A percentile compares a stretch with the other conserved stretches of the same genome.
phyloP scores from a whole-genome alignment of 148 eudicot species.

The Camellia sinensis region DNA sequence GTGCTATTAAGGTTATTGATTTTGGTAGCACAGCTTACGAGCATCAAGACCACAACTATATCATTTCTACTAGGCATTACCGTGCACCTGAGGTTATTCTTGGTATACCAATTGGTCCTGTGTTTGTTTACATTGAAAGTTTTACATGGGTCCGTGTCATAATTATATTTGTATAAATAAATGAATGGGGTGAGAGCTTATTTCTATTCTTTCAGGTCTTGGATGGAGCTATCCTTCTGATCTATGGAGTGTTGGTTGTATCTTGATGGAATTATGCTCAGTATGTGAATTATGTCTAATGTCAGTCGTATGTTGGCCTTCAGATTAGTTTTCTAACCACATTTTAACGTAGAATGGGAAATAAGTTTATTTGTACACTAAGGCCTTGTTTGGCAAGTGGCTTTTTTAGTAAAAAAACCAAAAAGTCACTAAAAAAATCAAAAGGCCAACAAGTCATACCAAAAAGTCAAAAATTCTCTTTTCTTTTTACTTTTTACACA shows the following conservation, averaged over 20 bases:
- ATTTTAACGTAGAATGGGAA: too few species aligned
- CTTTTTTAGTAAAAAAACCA: too few species aligned
- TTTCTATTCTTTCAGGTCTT: slow-evolving; percentile 32
- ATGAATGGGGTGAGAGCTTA: not conserved
- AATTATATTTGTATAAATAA: not conserved
- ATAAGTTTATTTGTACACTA: too few species aligned
- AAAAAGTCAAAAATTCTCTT: too few species aligned
- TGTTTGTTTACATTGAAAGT: not conserved
- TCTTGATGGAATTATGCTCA: slow-evolving; percentile 61
- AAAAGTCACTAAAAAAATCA: too few species aligned
- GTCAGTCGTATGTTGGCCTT: slow-evolving; percentile 4
- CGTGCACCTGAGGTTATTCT: slow-evolving; percentile 73
- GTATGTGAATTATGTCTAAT: slow-evolving; percentile 25
- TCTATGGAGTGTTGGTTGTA: slow-evolving; percentile 68
- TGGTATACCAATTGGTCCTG: slow-evolving; percentile 28
- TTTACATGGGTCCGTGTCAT: slow-evolving; percentile 1
- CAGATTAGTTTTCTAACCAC: not conserved
- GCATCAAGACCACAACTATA: slow-evolving; percentile 46
- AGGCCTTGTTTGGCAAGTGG: too few species aligned
- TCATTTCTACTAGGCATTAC: slow-evolving; percentile 66
- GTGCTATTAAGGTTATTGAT: slow-evolving; percentile 67
- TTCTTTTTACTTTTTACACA: too few species aligned
- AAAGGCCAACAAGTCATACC: too few species aligned
- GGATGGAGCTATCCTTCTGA: slow-evolving; percentile 74
- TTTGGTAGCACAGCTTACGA: slow-evolving; percentile 69